phyloP scores from a whole-genome alignment of 2,329 filamentous ascomycete species.

The Pyrenophora seminiperda region DNA sequence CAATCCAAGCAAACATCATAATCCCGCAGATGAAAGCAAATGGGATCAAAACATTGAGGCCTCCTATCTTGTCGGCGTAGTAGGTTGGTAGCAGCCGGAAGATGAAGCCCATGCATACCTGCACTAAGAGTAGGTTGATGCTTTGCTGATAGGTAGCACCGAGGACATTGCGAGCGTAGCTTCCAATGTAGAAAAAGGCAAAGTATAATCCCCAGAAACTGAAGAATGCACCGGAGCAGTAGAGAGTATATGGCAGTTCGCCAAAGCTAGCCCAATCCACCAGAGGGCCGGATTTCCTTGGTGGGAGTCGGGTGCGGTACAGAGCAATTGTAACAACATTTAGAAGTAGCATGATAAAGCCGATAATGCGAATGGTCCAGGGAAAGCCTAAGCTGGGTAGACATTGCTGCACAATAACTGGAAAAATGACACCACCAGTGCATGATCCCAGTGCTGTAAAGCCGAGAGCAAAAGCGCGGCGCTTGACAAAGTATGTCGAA shows the following conservation, averaged over 20 bases:
- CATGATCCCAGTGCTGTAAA: slow-evolving; percentile 36
- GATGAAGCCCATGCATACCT: slow-evolving; percentile 56
- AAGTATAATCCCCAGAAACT: slow-evolving; percentile 49
- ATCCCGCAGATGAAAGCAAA: slow-evolving; percentile 55
- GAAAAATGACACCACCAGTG: slow-evolving; percentile 41
- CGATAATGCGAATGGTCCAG: slow-evolving; percentile 67
- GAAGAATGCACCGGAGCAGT: slow-evolving; percentile 46
- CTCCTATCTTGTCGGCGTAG: slow-evolving; percentile 46
- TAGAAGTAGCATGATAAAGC: slow-evolving; percentile 61
- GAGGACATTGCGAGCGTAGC: slow-evolving; percentile 52
- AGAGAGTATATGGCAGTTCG: slow-evolving; percentile 49
- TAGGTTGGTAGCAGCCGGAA: slow-evolving; percentile 57
- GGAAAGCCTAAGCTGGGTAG: slow-evolving; percentile 54
- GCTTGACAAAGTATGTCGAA: slow-evolving; percentile 46
- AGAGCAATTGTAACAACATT: slow-evolving; percentile 39
- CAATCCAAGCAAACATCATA: slow-evolving; percentile 48
- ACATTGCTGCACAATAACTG: slow-evolving; percentile 41
- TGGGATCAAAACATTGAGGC: slow-evolving; percentile 56
- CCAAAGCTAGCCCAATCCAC: slow-evolving; percentile 51
- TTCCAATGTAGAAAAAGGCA: slow-evolving; percentile 54
- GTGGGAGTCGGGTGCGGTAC: slow-evolving; percentile 47
- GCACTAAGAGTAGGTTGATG: slow-evolving; percentile 61
- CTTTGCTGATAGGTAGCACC: slow-evolving; percentile 57
- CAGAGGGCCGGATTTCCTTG: slow-evolving; percentile 49
- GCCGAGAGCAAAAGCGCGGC: slow-evolving; percentile 37